Evolutionary conservation across 2,329 filamentous ascomycete genomes (phyloP).

Genomic region (Aspergillus sp.): DNA sequence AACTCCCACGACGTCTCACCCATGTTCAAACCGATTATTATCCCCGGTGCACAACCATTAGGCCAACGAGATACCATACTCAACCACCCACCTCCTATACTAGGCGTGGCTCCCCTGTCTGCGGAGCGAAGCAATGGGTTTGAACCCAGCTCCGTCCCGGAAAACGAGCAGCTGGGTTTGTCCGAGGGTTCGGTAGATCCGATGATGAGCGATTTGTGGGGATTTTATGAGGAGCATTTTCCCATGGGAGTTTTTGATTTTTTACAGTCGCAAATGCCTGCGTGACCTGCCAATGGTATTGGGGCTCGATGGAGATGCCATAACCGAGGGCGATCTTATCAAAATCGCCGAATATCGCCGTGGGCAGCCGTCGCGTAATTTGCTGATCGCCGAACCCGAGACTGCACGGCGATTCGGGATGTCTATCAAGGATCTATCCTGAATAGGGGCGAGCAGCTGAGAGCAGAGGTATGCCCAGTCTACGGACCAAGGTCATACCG

Average conservation of each 20-base stretch:
- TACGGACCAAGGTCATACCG: no score
- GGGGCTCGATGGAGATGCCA: no score
- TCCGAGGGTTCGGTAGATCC: conserved; percentile 33
- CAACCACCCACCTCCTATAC: conserved; percentile 28
- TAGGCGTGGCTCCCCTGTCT: conserved; percentile 33
- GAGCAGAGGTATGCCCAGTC: no score
- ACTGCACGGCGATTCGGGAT: no score
- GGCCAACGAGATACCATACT: conserved; percentile 32
- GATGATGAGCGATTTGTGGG: conserved; percentile 37
- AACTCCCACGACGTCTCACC: conserved; percentile 21
- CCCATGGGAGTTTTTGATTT: conserved; percentile 38
- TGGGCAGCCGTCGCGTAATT: no score
- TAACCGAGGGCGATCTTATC: no score
- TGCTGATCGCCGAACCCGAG: no score
- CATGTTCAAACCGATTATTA: conserved; percentile 31
- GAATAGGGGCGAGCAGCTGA: no score
- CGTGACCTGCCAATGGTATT: conserved; percentile 13
- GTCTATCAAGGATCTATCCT: neutral
- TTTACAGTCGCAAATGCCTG: conserved; percentile 36
- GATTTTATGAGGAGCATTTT: conserved; percentile 37
- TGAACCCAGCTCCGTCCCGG: conserved; percentile 8
- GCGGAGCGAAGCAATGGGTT: conserved; percentile 31
- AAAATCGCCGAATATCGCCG: no score
- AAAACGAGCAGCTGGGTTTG: conserved; percentile 24
- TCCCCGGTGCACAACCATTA: conserved; percentile 30